A percentile compares a stretch with the other conserved stretches of the same genome.
phyloP scores from a whole-genome alignment of 176 grass and related monocot species.

The Carex cristatella region DNA sequence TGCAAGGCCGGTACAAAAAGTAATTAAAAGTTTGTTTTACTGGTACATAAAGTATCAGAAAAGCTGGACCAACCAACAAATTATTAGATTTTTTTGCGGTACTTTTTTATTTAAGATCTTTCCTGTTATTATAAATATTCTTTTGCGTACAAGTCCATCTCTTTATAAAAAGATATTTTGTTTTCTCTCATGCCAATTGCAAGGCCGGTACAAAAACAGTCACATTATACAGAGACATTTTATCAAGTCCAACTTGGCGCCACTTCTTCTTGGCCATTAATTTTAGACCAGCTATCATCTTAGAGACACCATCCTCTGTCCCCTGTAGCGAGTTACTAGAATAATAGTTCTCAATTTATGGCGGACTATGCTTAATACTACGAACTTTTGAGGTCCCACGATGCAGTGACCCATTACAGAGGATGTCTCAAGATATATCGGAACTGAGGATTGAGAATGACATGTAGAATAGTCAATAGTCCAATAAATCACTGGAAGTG shows the following conservation, averaged over 20 bases:
- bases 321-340: not conserved
- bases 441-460: no score
- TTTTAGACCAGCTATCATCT: not conserved
- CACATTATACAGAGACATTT: no score
- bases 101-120: no score
- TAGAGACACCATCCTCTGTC: not conserved
- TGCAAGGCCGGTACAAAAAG: no score
- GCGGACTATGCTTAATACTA: not conserved
- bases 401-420: not conserved
- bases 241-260: not conserved
- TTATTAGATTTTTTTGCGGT: no score
- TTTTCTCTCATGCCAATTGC: not conserved
- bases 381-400: not conserved
- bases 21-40: no score
- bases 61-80: no score
- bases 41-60: no score
- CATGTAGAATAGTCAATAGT: not conserved
- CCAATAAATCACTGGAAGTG: not conserved
- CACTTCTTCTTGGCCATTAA: not conserved
- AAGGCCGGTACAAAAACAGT: no score
- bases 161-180: not conserved
- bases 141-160: not conserved
- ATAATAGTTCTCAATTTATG: not conserved
- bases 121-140: no score
- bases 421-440: not conserved